Evolutionary conservation across 805 yeast species (phyloP).

Genomic region (Torulaspora maleeae): DNA sequence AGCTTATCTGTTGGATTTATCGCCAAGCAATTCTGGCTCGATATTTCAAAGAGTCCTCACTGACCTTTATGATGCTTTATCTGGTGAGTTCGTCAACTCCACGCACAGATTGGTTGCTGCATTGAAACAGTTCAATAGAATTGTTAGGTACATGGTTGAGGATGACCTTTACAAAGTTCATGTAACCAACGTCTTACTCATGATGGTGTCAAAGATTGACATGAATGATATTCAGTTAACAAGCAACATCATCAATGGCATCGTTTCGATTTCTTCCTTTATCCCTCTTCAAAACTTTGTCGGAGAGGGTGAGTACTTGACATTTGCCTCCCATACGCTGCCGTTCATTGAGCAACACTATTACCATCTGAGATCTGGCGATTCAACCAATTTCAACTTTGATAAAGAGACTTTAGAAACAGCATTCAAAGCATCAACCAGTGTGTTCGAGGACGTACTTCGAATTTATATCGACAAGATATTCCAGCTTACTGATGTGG

Average conservation of each 20-base stretch:
- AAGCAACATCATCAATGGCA: slow-evolving; percentile 57
- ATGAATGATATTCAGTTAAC: slow-evolving; percentile 80
- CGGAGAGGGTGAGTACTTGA: slow-evolving; percentile 37
- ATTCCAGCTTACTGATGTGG: slow-evolving; percentile 57
- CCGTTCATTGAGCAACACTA: slow-evolving; percentile 67
- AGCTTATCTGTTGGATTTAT: slow-evolving; percentile 58
- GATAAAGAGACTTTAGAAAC: slow-evolving; percentile 45
- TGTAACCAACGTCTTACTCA: slow-evolving; percentile 63
- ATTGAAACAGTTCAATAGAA: slow-evolving; percentile 57
- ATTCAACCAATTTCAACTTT: slow-evolving; percentile 34
- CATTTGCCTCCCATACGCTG: slow-evolving; percentile 39
- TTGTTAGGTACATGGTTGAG: slow-evolving; percentile 62
- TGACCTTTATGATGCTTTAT: slow-evolving; percentile 74
- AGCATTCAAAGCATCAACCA: slow-evolving; percentile 69
- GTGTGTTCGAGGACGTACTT: slow-evolving; percentile 60
- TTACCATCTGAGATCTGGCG: slow-evolving; percentile 40
- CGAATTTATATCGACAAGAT: slow-evolving; percentile 53
- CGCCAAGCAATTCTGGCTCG: slow-evolving; percentile 40
- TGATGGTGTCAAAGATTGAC: slow-evolving; percentile 78
- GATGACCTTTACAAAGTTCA: slow-evolving; percentile 70
- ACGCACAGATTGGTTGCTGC: slow-evolving; percentile 78
- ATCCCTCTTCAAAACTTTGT: slow-evolving; percentile 65
- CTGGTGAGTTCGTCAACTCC: slow-evolving; percentile 58
- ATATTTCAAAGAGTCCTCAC: slow-evolving; percentile 52
- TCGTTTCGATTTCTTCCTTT: slow-evolving; percentile 65